These are phyloP conservation scores for Conoideocrella luteorostrata DNA, from an alignment of 2,329 filamentous ascomycete species.

Conservation along the genomic window DNA sequence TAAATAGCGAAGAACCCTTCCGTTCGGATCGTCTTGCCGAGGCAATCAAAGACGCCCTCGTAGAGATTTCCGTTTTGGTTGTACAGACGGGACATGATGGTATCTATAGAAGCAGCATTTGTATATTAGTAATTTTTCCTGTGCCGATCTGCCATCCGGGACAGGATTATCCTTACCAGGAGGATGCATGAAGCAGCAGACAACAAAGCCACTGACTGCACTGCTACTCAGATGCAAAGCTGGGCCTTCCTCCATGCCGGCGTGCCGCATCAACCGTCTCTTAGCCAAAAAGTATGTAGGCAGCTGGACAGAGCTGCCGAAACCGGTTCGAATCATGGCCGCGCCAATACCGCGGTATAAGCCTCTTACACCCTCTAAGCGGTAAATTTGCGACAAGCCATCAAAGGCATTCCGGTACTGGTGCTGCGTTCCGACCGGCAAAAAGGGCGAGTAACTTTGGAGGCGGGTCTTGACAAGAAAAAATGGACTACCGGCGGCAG, in stretches of 20 bases:
- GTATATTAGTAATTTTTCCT: constrained; percentile 8
- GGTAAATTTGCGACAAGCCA: constrained; percentile 74
- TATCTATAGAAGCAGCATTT: constrained; percentile 49
- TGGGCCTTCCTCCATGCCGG: constrained; percentile 86
- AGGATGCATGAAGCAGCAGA: constrained; percentile 97
- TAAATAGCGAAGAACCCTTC: constrained; percentile 92
- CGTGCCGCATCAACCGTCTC: constrained; percentile 70
- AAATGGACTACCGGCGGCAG: constrained; percentile 89
- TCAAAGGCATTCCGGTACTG: constrained; percentile 80
- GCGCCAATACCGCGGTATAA: constrained; percentile 87
- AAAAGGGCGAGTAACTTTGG: constrained; percentile 86
- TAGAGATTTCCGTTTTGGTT: constrained; percentile 99
- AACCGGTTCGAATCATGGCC: constrained; percentile 93
- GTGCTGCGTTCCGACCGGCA: constrained; percentile 96
- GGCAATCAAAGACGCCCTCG: constrained; percentile 83
- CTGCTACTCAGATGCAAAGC: constrained; percentile 85
- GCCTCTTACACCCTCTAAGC: constrained; percentile 68
- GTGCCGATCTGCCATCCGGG: too few species aligned
- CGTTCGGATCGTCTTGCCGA: constrained; percentile 83
- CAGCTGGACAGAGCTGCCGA: constrained; percentile 90
- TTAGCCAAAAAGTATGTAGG: constrained; percentile 99
- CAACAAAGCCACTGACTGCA: constrained; percentile 85
- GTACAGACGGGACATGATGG: constrained; percentile 97
- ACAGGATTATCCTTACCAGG: too few species aligned
- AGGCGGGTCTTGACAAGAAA: constrained; percentile 96